Evolutionary conservation across 2,329 filamentous ascomycete genomes (phyloP), one percentile per base, ranked within the genome.

Genomic region (Cyphellophora attinorum): DNA sequence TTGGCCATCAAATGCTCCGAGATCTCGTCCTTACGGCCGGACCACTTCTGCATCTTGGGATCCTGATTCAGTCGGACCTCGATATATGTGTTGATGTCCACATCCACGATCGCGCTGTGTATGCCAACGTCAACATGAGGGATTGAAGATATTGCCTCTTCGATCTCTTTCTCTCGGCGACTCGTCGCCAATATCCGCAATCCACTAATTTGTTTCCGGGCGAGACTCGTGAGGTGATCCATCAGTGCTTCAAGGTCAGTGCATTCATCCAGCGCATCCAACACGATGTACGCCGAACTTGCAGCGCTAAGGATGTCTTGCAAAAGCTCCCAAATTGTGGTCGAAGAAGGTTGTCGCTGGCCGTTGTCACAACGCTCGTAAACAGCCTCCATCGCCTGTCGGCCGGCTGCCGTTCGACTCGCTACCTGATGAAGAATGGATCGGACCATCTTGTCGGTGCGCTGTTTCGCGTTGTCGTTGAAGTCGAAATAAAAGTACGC

Each of bases 401-500:
- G 30, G 21, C 30, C 30, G 18, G 17, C 11, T 11, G 13, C 4
- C 11, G 30, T 5, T 5, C 4, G 14, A n/a, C 3, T 5, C 8
- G 30, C 30, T 10, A 33, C 4, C 18, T 33, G 30, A 21, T 27
- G 19, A 11, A 34, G 32, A 11, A 34, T 8, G 27, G 32, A 29
- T 27, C 32, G 34, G 23, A 37, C 27, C 11, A 29, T 29, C 13
- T 48, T 41, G 11, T 57, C 51, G 4, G 53, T 29, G 1, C 43
- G 27, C 36, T 61, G 58, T 32, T 64, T 65, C 17, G 50, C 31
- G 1, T 5, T 25, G 31, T 64, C 52, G 4, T 52, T 61, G 45
- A 65, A 65, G 34, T 55, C 53, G 30, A 61, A 62, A 38, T 56
- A 59, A 42, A 58, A 61, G 33, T 58, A 59, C 6, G 32, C 16